Conservation (phyloP, 2,329 filamentous ascomycete genomes). For the Fusarium sarcochroum region DNA sequence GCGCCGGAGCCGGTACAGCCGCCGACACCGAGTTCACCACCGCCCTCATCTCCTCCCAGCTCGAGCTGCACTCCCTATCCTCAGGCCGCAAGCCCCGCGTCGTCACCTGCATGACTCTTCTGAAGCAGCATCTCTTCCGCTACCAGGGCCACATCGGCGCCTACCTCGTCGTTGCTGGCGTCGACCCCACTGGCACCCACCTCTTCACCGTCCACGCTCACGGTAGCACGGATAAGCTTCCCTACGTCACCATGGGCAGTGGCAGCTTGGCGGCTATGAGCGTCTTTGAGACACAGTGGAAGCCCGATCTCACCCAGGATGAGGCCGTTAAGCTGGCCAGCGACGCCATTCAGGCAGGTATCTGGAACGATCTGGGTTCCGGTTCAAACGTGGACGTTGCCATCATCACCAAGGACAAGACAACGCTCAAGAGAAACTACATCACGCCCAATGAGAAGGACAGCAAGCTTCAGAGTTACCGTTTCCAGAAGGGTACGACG, state of each 20-base stretch:
- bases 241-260: constrained; percentile 99
- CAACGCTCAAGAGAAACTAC: constrained; percentile 91
- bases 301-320: constrained; percentile 80
- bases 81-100: constrained; percentile 97
- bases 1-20: constrained; percentile 95
- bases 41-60: constrained; percentile 96
- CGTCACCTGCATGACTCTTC: constrained; percentile 98
- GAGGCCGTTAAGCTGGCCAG: constrained; percentile 86
- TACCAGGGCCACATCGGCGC: constrained; percentile 98
- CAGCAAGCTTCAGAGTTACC: constrained; percentile 93
- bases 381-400: constrained; percentile 98
- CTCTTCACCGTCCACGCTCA: constrained; percentile 99
- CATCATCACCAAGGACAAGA: constrained; percentile 95
- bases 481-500: constrained; percentile 92
- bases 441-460: constrained; percentile 93
- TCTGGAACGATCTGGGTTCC: constrained; percentile 98
- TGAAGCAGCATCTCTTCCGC: constrained; percentile 99
- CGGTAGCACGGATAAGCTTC: constrained; percentile 97
- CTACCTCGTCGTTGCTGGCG: constrained; percentile 96
- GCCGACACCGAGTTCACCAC: constrained; percentile 99
- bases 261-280: constrained; percentile 97
- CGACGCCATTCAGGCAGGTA: constrained; percentile 94
- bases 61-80: constrained; percentile 96
- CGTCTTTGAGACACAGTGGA: constrained; percentile 97
- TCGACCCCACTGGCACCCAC: constrained; percentile 94